Evolutionary conservation across 768 basidiomycete genomes (phyloP), one percentile per base, ranked within the genome.

Genomic region (Pleurotus eryngii): DNA sequence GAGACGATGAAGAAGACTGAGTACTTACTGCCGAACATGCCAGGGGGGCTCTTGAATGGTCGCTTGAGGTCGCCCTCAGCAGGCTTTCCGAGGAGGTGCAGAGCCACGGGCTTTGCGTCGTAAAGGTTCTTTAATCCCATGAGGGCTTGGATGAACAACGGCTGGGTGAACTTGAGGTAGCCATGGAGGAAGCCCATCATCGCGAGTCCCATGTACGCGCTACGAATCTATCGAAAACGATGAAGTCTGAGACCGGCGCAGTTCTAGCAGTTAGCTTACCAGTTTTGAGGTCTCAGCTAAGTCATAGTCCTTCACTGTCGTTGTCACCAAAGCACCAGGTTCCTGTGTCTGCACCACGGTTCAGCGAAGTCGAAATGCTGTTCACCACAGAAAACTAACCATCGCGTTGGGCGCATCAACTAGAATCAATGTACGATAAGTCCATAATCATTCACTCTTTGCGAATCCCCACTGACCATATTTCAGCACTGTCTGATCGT

Each of bases 81-180:
- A 14, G 82, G 76, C 70, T 87, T 81, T 38, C 90, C 90, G 20
- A 92, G 74, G 55, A 98, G 46, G 76, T 96, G 87, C 59, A 99
- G 87, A 39, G 86, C 79, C 61, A 95, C 81, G 15, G 83, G 82
- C 68, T 93, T 93, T 57, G 90, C 86, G 66, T 98, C 95, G 71
- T 89, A 92, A 26, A 95, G 71, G 45, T 80, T 82, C 79, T 99
- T 98, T 67, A 97, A 57, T n/a, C 91, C 92, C 93, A 96, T 97
- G 63, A 99, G 81, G 11, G 83, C 83, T 71, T 98, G 96, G 62
- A 98, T 89, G 75, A 98, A 96, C 62, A 98, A 84, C 5, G 96
- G 96, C 68, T 96, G 95, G 5, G 94, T 95, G 82, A 91, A 98
- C 70, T 90, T 85, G 76, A 98, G 78, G 82, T 98, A 98, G 53